A percentile compares a stretch with the other conserved stretches of the same genome.
phyloP scores from a whole-genome alignment of 2,329 filamentous ascomycete species.

The Talaromyces sp. region DNA sequence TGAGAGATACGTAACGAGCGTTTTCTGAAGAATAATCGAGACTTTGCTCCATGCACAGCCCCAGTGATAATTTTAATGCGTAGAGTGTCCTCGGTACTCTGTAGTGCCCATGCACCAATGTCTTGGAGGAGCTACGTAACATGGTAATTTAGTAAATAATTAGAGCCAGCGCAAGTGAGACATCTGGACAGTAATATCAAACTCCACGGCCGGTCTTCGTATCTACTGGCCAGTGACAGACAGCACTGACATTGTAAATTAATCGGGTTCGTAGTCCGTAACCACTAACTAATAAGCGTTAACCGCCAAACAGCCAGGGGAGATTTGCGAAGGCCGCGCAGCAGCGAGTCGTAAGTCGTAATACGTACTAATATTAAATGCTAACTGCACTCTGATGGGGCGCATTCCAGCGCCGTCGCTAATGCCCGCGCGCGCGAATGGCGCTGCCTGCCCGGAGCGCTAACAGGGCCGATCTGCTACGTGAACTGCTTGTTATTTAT shows the following conservation, averaged over 20 bases:
- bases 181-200: too few relatives aligned
- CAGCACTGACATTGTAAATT: neutral
- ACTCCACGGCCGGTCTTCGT: neutral
- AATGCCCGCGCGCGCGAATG: neutral
- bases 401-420: neutral
- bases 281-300: neutral
- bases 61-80: neutral
- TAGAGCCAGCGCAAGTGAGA: neutral
- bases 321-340: neutral
- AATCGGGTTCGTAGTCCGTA: neutral
- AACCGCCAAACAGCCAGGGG: neutral
- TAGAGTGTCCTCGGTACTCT: neutral
- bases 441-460: too few relatives aligned
- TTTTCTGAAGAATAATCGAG: neutral
- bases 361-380: neutral
- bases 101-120: neutral
- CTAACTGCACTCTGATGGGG: neutral
- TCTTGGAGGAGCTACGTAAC: neutral
- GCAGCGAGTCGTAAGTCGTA: neutral
- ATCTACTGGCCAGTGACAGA: neutral
- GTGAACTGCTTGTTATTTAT: neutral
- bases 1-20: neutral
- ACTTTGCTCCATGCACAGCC: neutral
- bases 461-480: too few relatives aligned
- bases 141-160: neutral